Conservation (phyloP, 768 basidiomycete species). For the Naganishia onofrii region DNA sequence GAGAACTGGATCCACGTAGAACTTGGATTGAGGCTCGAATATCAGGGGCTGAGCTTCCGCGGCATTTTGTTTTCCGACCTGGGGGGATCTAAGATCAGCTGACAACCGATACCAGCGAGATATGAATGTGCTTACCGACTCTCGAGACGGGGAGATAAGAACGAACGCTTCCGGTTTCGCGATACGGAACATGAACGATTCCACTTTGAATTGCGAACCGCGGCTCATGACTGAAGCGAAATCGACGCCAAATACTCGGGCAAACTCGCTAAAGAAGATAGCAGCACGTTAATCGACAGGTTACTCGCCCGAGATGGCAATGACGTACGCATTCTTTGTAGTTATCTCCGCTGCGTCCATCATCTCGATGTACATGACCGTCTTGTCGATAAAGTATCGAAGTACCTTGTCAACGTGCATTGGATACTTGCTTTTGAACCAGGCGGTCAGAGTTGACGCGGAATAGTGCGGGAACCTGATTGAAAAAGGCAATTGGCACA, state of each 20-base stretch:
- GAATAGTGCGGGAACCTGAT: constrained; percentile 76
- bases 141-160: constrained; percentile 80
- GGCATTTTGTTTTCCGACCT: constrained; percentile 95
- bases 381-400: constrained; percentile 65
- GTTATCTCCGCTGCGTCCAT: constrained; percentile 76
- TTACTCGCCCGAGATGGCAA: background rate
- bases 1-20: constrained; percentile 85
- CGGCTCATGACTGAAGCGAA: constrained; percentile 92
- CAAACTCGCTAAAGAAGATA: constrained; percentile 73
- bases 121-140: constrained; percentile 61
- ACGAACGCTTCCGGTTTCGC: constrained; percentile 93
- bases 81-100: background rate
- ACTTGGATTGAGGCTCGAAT: constrained; percentile 89
- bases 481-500: background rate
- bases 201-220: constrained; percentile 97
- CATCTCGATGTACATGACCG: constrained; percentile 70
- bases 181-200: constrained; percentile 96
- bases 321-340: constrained; percentile 80
- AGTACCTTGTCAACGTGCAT: constrained; percentile 61
- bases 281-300: background rate
- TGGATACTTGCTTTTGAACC: constrained; percentile 66
- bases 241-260: constrained; percentile 94
- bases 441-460: constrained; percentile 61
- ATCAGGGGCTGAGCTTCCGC: constrained; percentile 89
- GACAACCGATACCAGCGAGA: background rate